A percentile compares a stretch with the other conserved stretches of the same genome.
phyloP scores from a whole-genome alignment of 768 basidiomycete genomes.

The Boletus rufocinnamomeus region DNA sequence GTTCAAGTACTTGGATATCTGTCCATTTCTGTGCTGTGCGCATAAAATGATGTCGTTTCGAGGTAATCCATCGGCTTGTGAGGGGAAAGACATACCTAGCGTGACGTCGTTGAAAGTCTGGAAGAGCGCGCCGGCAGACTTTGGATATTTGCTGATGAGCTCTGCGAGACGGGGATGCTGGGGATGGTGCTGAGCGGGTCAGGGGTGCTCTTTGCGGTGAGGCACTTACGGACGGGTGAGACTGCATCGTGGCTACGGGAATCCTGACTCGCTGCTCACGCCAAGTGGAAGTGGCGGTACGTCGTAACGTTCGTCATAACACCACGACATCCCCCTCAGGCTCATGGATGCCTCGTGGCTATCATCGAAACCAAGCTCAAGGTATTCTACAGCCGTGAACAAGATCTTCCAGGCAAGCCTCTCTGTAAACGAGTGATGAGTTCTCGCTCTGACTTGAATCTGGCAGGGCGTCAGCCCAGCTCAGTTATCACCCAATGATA shows the following conservation, averaged over 20 bases:
- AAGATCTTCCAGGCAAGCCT: constrained; percentile 48
- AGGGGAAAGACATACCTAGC: constrained; percentile 45
- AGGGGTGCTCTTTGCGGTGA: neutral
- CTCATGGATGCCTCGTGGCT: constrained; percentile 22
- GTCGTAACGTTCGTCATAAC: neutral
- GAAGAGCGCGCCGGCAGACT: constrained; percentile 59
- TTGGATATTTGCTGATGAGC: constrained; percentile 62
- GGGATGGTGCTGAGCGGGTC: constrained; percentile 4
- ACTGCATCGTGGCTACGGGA: constrained; percentile 17
- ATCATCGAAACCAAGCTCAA: constrained; percentile 41
- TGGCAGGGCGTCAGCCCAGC: constrained; percentile 47
- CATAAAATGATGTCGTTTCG: neutral
- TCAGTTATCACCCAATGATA: constrained; percentile 47
- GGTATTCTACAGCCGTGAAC: constrained; percentile 47
- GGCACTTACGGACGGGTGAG: constrained; percentile 28
- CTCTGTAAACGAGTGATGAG: neutral
- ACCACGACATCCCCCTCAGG: constrained; percentile 16
- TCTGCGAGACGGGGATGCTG: constrained; percentile 51
- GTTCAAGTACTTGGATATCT: constrained; percentile 61
- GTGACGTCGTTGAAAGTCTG: constrained; percentile 77
- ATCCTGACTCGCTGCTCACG: neutral
- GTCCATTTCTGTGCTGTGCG: constrained; percentile 70
- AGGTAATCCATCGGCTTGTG: neutral
- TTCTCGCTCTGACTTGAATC: constrained; percentile 4
- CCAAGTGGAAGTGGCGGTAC: neutral